Evolutionary conservation across 2,329 filamentous ascomycete genomes (phyloP), one percentile per base, ranked within the genome.

Genomic region (Botrytis paeoniae): DNA sequence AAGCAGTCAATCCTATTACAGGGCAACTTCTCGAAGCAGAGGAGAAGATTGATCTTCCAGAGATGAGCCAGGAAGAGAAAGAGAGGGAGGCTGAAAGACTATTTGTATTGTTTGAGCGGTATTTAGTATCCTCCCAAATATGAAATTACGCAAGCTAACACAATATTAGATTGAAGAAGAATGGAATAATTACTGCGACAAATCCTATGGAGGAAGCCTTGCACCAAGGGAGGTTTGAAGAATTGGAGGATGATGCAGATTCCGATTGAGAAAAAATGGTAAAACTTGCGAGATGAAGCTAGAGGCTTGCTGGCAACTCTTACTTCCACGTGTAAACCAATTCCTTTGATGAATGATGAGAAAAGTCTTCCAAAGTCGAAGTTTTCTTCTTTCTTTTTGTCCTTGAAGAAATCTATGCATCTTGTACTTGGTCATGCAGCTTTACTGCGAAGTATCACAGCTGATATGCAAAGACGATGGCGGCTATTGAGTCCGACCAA

Each of bases 61-160:
- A 92, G 66, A 97, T 98, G 95, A 96, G 92, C 0, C 85, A 93
- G 64, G 94, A 95, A 76, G 95, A 98, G 83, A 98, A 95, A 82
- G 93, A 97, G 81, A 86, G 93, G 73, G 96, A 99, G 54, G 80
- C 80, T 5, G 80, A 81, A 74, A 79, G 73, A 66, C 60, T 81
- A 59, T 80, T 80, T 75, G 79, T 80, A 37, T 73, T 81, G 20
- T 80, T 81, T 73, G 80, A 81, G 39, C 78, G 79, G 79, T 81
- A 74, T 68, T 74, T 37, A 29, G 7, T 9, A 61, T 20, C 73
- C 35, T 32, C 16, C 14, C 29, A 39, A 22, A 3, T 35, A 18
- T 43, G 32, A 32, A n/a, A 14, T 32, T 10, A 22, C 69, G 66
- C 57, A 32, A 59, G 29, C 75, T 77, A 69, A 77, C 61, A 32